These are phyloP conservation scores for Coemansia sp. DNA, from an alignment of 192 early-diverging fungal species.

Conservation along the genomic window DNA sequence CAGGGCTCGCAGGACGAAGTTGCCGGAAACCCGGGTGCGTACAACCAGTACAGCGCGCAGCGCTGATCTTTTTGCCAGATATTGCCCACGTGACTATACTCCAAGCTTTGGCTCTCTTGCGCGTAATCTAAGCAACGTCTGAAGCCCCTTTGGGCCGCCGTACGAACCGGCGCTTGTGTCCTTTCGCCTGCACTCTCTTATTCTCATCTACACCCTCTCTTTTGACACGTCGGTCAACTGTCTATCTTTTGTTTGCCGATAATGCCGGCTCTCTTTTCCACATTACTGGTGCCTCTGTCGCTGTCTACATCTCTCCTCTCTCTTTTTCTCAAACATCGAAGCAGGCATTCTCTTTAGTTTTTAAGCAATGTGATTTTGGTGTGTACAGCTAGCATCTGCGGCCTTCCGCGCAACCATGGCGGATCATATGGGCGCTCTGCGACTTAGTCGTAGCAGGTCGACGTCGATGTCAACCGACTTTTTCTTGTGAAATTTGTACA, in stretches of 20 bases:
- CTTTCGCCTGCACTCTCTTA: constrained; percentile 1
- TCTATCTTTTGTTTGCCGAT: constrained; percentile 3
- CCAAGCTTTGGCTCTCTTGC: too few species aligned
- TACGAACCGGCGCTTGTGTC: background rate
- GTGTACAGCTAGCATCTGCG: too few species aligned
- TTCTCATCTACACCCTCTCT: constrained; percentile 1
- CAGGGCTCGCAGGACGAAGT: constrained; percentile 36
- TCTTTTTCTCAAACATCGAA: background rate
- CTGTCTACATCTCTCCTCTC: background rate
- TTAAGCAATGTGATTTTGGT: too few species aligned
- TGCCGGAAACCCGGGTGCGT: constrained; percentile 15
- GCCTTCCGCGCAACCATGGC: too few species aligned
- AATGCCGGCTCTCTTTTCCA: background rate
- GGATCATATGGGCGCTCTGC: background rate
- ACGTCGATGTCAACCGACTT: constrained; percentile 68
- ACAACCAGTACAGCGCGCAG: constrained; percentile 25
- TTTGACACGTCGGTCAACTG: background rate
- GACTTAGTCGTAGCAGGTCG: constrained; percentile 61
- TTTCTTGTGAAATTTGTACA: constrained; percentile 78
- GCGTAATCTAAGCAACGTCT: background rate
- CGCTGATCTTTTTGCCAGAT: constrained; percentile 6
- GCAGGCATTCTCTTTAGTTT: background rate
- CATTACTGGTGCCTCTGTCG: background rate
- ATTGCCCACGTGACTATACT: constrained; percentile 2
- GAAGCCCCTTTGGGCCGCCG: background rate